A percentile compares a stretch with the other conserved stretches of the same genome.
phyloP scores from a whole-genome alignment of 2,329 filamentous ascomycete species.

The Fusarium miscanthi region DNA sequence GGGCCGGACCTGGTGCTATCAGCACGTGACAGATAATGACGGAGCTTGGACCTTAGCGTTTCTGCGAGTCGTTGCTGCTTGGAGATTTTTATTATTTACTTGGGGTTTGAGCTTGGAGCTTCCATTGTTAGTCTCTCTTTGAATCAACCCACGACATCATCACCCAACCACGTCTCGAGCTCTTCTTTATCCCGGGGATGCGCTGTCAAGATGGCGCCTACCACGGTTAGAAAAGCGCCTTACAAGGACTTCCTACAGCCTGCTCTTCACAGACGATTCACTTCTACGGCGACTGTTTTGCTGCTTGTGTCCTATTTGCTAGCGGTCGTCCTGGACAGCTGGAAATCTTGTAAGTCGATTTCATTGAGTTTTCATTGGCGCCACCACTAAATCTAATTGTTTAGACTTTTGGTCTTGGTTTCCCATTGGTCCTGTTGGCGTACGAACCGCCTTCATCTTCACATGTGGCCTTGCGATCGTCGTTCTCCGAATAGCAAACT shows the following conservation, averaged over 20 bases:
- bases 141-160: constrained; percentile 30
- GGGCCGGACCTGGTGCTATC: constrained; percentile 39
- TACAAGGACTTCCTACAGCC: constrained; percentile 95
- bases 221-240: constrained; percentile 66
- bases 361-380: background rate
- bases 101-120: constrained; percentile 30
- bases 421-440: constrained; percentile 78
- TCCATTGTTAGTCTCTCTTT: constrained; percentile 13
- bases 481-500: constrained; percentile 85
- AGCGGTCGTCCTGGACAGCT: constrained; percentile 75
- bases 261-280: constrained; percentile 86
- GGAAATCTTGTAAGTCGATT: constrained; percentile 71
- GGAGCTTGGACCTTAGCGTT: constrained; percentile 37
- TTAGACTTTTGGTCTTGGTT: constrained; percentile 88
- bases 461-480: constrained; percentile 80
- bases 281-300: constrained; percentile 77
- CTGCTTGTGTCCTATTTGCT: constrained; percentile 78
- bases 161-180: constrained; percentile 27
- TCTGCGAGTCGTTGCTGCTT: constrained; percentile 45
- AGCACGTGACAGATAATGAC: constrained; percentile 46
- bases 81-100: constrained; percentile 53
- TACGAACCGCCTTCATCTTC: constrained; percentile 81
- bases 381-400: constrained; percentile 4
- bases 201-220: constrained; percentile 62
- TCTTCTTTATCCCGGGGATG: constrained; percentile 53